Conservation (phyloP, 1,284 basidiomycete genomes). For the Sporisorium iseilematis-ciliati region DNA sequence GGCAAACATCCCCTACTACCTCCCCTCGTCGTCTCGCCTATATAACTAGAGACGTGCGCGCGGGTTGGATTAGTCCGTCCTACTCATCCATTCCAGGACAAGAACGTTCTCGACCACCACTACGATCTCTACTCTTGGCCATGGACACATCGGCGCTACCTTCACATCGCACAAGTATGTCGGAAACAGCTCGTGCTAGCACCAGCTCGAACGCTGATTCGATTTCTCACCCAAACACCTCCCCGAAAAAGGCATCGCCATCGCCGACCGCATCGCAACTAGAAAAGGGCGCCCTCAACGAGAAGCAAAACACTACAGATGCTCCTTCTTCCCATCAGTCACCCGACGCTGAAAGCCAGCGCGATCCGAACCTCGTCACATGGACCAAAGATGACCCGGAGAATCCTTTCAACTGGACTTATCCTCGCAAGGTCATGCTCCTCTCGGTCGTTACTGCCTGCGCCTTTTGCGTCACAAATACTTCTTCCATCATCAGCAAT, state of each 20-base stretch:
- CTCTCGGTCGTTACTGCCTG: constrained; percentile 41
- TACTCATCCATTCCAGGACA: no score
- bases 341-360: neutral
- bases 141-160: constrained; percentile 37
- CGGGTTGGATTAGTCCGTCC: neutral
- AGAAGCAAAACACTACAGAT: neutral
- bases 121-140: neutral
- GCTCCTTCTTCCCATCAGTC: neutral
- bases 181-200: constrained; percentile 32
- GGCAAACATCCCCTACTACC: no score
- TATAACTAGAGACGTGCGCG: no score
- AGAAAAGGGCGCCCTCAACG: constrained; percentile 1
- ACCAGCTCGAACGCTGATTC: constrained; percentile 31
- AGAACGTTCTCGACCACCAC: neutral
- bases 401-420: constrained; percentile 53
- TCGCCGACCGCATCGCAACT: constrained; percentile 23
- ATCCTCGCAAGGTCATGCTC: constrained; percentile 32
- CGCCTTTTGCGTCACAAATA: constrained; percentile 55
- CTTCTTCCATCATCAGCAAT: constrained; percentile 53
- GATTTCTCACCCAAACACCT: constrained; percentile 11
- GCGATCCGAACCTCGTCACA: constrained; percentile 46
- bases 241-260: constrained; percentile 12
- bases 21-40: no score
- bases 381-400: constrained; percentile 44
- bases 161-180: constrained; percentile 44